Evolutionary conservation across 164 flowering plant genomes (phyloP), one percentile per base, ranked within the genome.

Genomic region (Malania oleifera): DNA sequence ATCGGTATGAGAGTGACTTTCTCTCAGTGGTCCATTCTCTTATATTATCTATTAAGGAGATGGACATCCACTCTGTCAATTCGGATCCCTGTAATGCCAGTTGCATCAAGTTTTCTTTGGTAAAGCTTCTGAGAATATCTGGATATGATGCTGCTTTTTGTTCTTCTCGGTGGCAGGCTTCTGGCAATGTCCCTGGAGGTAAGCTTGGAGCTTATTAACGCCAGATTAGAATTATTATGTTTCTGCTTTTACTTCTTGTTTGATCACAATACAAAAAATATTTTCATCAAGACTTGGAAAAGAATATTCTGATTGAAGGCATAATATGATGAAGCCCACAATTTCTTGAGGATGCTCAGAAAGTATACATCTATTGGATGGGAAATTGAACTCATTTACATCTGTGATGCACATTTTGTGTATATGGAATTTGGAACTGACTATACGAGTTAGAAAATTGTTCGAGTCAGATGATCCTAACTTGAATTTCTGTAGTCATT

Each of bases 81-180:
- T 64, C 82, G 28, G 79, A 79, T 45, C 67, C 70, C 12, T 88
- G 98, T 65, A 79, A 80, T 62, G 82, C 80, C 18, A 83, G 95
- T 72, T 91, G 98, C 71, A 78, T 89, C 59, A 75, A 89, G 57
- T 82, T 71, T 67, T 68, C 62, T 27, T 71, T 91, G 62, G 95
- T 79, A 5, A 86, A 89, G 80, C 87, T 78, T 50, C 69, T 91
- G 65, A 73, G 92, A 61, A 71, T 63, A 14, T 74, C 90, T 51
- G 98, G 96, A 26, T 82, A 83, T 67, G 90, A 91, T 79, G 98
- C 96, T 60, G 96, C 88, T 38, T 83, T 88, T 3, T 91, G 98
- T 61, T 22, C 75, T 11, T 65, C 92, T 40, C 80, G 74, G 54
- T 91, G 98, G 98, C 85, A 74, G 70, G 80, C 77, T 24, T 60